A percentile compares a stretch with the other conserved stretches of the same genome.
Evolutionary conservation across 139 green algal genomes (phyloP).

Genomic region (Chlorella sp.): DNA sequence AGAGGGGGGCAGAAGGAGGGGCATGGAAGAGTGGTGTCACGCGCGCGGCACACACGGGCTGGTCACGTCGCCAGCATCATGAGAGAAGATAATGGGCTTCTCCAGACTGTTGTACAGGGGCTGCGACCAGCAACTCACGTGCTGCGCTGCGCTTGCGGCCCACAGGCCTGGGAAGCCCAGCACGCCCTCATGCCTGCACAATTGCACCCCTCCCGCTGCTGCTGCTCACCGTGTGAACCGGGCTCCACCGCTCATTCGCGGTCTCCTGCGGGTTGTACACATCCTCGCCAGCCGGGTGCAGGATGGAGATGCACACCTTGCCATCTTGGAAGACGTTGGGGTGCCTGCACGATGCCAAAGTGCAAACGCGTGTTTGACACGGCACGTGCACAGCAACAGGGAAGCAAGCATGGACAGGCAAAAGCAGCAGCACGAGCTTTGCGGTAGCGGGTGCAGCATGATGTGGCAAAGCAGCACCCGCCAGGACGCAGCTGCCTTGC

Average conservation of each 20-base stretch:
- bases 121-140: too few relatives aligned
- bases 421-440: too few relatives aligned
- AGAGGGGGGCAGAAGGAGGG: background rate
- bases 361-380: too few relatives aligned
- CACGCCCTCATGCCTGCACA: too few relatives aligned
- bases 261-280: conserved; percentile 95
- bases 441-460: too few relatives aligned
- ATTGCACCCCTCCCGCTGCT: background rate
- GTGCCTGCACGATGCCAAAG: conserved; percentile 46
- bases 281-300: conserved; percentile 96
- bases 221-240: conserved; percentile 92
- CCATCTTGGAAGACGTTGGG: conserved; percentile 92
- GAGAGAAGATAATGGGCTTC: background rate
- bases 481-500: too few relatives aligned
- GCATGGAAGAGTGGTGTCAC: background rate
- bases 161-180: background rate
- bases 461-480: too few relatives aligned
- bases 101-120: background rate
- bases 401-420: too few relatives aligned
- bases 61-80: background rate
- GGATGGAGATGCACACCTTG: conserved; percentile 99
- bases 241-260: conserved; percentile 95
- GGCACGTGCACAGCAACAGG: too few relatives aligned
- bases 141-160: background rate
- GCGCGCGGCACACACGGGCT: background rate